Evolutionary conservation across 805 yeast genomes (phyloP), one percentile per base, ranked within the genome.

Genomic region (Candida fluviatilis): DNA sequence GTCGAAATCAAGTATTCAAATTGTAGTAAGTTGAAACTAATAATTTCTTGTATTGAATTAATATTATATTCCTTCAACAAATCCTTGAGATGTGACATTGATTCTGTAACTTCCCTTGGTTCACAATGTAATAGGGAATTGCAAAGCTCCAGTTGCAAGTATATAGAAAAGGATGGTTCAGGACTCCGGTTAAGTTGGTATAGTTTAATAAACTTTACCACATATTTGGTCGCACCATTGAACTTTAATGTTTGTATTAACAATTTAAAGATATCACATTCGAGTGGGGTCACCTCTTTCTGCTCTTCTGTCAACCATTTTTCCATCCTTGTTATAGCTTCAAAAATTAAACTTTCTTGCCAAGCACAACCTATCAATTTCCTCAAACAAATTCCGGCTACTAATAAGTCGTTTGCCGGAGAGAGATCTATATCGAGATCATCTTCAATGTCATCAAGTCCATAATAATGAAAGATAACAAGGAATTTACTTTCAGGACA

Each of bases 21-120:
- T 40, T 63, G 71, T 8, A 56, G 35, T 28, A 62, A 36, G 40
- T 58, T 62, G 45, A 57, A 58, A 19, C 41, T 40, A 25, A 57
- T 33, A 2, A 60, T 43, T 14, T 51, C 52, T 10, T 13, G 13
- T 16, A 44, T 17, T 10, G 37, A 23, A 10, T 35, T 34, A 24
- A 29, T 30, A 5, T 41, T 41, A 4, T 26, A 16, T 8, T 31
- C 21, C 35, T 48, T 52, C 25, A 56, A 40, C 4, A 36, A 27
- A 13, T 29, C 16, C 18, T 50, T 54, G 25, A 52, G 45, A 2
- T 31, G 28, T 12, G 45, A 38, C 35, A 62, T 42, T 4, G 46
- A 28, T 5, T 45, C 43, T 1, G 57, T 47, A n/a, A 48, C 36
- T 15, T 45, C 41, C 36, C 35, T 35, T n/a, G 44, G 26, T 6